Conservation (phyloP, 148 eudicot species). For the Chenopodium suecicum region DNA sequence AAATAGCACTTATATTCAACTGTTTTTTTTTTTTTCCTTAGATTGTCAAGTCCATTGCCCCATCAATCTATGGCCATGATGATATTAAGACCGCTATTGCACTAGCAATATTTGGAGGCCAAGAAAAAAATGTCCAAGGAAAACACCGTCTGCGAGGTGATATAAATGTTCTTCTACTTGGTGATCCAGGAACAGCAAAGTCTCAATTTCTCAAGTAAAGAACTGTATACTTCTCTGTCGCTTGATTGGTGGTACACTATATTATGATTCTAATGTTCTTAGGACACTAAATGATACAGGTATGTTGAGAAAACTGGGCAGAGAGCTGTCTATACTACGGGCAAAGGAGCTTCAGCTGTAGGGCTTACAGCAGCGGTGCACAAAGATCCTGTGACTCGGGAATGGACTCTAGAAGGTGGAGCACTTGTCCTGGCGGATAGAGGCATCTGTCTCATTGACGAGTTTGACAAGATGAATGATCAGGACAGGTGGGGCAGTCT, state of each 20-base stretch:
- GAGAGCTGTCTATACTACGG: conserved; percentile 94
- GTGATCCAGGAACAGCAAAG: conserved; percentile 99
- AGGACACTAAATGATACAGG: conserved; percentile 32
- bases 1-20: background rate
- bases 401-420: conserved; percentile 99
- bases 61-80: conserved; percentile 96
- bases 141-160: conserved; percentile 92
- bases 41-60: conserved; percentile 94
- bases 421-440: conserved; percentile 97
- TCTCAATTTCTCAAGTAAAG: conserved; percentile 94
- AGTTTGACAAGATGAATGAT: conserved; percentile 99
- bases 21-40: conserved; percentile 21
- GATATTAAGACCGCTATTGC: conserved; percentile 95
- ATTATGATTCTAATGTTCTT: background rate
- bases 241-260: background rate
- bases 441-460: conserved; percentile 94
- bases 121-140: conserved; percentile 90
- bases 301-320: conserved; percentile 97
- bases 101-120: conserved; percentile 98
- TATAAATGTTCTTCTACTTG: conserved; percentile 87
- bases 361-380: conserved; percentile 98
- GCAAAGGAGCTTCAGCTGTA: conserved; percentile 98
- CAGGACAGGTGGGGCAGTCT: conserved; percentile 67
- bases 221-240: background rate
- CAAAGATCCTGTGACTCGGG: conserved; percentile 95